Percentiles rank a stretch among this genome's conserved stretches.
Evolutionary conservation across 139 green algal species (phyloP).

Genomic region (Coccomyxa sp.): DNA sequence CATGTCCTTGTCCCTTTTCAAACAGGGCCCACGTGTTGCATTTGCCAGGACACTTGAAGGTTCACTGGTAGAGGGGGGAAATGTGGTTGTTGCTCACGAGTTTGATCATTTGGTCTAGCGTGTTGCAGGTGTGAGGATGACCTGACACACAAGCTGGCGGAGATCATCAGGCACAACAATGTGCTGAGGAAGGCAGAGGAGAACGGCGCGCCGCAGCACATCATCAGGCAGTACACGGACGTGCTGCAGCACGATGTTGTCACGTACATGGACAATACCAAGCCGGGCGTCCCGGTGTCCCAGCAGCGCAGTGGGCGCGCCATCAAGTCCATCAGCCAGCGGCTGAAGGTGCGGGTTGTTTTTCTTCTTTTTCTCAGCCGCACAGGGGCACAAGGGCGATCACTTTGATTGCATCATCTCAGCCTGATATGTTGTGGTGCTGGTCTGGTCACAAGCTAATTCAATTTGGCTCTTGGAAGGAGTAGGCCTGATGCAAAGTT

Average conservation of each 20-base stretch:
- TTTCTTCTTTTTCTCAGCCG: background rate
- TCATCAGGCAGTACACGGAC: conserved; percentile 77
- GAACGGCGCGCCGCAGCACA: conserved; percentile 85
- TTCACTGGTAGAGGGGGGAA: background rate
- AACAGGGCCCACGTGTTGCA: too few species aligned
- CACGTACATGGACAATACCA: conserved; percentile 94
- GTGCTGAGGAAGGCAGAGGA: conserved; percentile 76
- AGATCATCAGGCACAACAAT: conserved; percentile 95
- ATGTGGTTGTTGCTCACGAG: background rate
- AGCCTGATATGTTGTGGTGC: too few species aligned
- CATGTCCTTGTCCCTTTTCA: too few species aligned
- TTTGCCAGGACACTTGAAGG: background rate
- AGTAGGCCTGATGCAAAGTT: too few species aligned
- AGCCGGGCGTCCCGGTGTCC: conserved; percentile 66
- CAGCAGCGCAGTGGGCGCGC: conserved; percentile 71
- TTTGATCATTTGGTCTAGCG: background rate
- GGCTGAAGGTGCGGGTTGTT: conserved; percentile 60
- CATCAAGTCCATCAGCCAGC: conserved; percentile 95
- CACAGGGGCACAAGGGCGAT: conserved; percentile 13
- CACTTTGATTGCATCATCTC: too few species aligned
- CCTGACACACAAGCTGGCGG: conserved; percentile 94
- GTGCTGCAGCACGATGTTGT: conserved; percentile 74
- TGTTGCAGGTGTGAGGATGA: conserved; percentile 88
- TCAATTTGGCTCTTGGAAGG: too few species aligned
- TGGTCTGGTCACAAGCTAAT: too few species aligned